Evolutionary conservation across 179 eudicot species (phyloP), one percentile per base, ranked within the genome.

Genomic region (Actinidia arguta): DNA sequence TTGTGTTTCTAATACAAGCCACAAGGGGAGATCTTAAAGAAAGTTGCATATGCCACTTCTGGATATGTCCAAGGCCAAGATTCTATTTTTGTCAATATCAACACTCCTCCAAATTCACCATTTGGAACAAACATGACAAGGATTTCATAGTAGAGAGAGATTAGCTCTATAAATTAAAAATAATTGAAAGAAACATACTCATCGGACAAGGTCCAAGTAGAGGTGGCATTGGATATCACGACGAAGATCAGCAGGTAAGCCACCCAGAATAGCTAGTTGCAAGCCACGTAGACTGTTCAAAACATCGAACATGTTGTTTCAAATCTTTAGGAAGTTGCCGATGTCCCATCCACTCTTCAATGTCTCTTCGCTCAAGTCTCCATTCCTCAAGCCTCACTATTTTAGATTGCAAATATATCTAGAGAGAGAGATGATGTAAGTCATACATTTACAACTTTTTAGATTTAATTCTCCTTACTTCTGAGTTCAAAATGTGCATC

Each of bases 331-430:
- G 99, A 52, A 96, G 98, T 82, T 96, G 99, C n/a, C 99, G 91
- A 84, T 96, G 99, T 75, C 85, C 83, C 98, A 94, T 96, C 99
- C 99, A 96, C 88, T 96, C 99, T 87, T 96, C 99, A 20, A 98
- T 94, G 87, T 96, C 99, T 86, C 98, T 91, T 80, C 95, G 87
- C 88, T 90, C 94, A 51, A 96, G 97, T 80, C 99, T 91, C 99
- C 99, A 96, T 86, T 96, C 97, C 87, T 96, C 99, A 42, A 96
- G 95, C 87, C 97, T 91, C 75, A 96, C 88, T 12, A 98, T 96
- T 74, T 94, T 83, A 36, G 99, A 96, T 88, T 96, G 99, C 88
- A 96, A 85, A 84, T 96, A 94, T 42, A 98, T 96, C 99, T 96
- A 80, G 50, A 42, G 3, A n/a, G 20, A 16, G 50, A 75, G 36